A percentile compares a stretch with the other conserved stretches of the same genome.
Evolutionary conservation across 805 yeast genomes (phyloP).

Genomic region (Candida sithepensis): DNA sequence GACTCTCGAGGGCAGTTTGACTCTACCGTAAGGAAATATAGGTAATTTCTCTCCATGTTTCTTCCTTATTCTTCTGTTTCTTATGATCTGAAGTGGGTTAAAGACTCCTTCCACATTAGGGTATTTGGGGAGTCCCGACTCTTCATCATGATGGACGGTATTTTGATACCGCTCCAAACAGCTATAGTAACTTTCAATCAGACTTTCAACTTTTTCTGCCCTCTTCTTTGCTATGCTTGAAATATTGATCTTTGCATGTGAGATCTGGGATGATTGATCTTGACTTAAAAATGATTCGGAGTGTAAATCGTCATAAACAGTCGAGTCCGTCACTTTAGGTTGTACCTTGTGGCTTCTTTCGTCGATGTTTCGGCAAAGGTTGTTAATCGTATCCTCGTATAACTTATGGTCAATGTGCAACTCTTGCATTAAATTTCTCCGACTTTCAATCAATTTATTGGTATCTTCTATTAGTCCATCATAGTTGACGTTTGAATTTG

Average conservation of each 20-base stretch:
- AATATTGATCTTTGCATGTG: too few relatives aligned
- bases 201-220: conserved; percentile 46
- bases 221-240: conserved; percentile 39
- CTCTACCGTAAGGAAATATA: conserved; percentile 39
- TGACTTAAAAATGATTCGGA: too few relatives aligned
- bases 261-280: background rate
- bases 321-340: background rate
- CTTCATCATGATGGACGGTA: conserved; percentile 22
- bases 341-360: background rate
- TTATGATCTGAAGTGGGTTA: conserved; percentile 78
- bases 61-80: conserved; percentile 62
- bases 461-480: conserved; percentile 27
- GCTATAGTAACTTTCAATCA: conserved; percentile 47
- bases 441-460: conserved; percentile 40
- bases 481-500: conserved; percentile 2
- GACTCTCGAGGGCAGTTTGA: conserved; percentile 64
- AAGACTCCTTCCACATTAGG: conserved; percentile 63
- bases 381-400: conserved; percentile 9
- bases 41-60: conserved; percentile 47
- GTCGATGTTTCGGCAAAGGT: conserved; percentile 4
- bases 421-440: conserved; percentile 40
- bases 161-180: conserved; percentile 41
- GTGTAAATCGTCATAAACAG: background rate
- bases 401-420: conserved; percentile 36
- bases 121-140: conserved; percentile 23